Evolutionary conservation across 768 basidiomycete species (phyloP), one percentile per base, ranked within the genome.

Genomic region (Tulasnella sp.): DNA sequence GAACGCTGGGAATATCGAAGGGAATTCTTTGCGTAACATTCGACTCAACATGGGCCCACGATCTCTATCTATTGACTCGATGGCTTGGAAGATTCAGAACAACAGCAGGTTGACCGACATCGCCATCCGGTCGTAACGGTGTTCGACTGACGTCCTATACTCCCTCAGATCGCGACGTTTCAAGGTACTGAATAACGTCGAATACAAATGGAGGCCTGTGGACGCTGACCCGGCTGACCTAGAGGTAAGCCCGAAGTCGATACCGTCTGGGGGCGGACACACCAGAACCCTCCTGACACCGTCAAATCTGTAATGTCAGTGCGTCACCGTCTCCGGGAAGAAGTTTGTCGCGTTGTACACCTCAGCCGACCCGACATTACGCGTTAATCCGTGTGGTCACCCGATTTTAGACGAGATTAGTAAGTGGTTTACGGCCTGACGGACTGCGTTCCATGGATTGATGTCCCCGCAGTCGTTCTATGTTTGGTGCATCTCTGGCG

Each of bases 1-100:
- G 81, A 85, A 85, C 23, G 89, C 88, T 3, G 90, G 89, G 2
- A 83, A 86, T 42, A 86, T 90, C 77, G 86, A 88, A 72, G 90
- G 89, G 89, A 82, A 83, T 67, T 86, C 87, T 5, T 83, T 84
- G 71, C 82, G 83, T 71, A 87, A 86, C 73, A 87, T 86, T 7
- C 86, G 82, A 0, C 85, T 88, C 10, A 84, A 85, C 79, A 89
- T 89, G 81, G 89, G 89, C 9, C 81, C 87, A 23, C 40, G 32
- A 29, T 46, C 88, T 87, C 80, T 87, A 39, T 80, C 85, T 69
- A 84, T 89, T 51, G 83, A 85, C 75, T 88, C 89, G 76, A 81
- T 90, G 78, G 86, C 89, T 57, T 87, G 83, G 80, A 79, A 81
- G 42, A 89, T 89, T 82, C 89, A 88, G 77, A 80, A 83, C 13